Percentiles rank a stretch among this genome's conserved stretches.
phyloP scores from a whole-genome alignment of 495 filamentous ascomycete genomes.

The Filosporella fistucella region DNA sequence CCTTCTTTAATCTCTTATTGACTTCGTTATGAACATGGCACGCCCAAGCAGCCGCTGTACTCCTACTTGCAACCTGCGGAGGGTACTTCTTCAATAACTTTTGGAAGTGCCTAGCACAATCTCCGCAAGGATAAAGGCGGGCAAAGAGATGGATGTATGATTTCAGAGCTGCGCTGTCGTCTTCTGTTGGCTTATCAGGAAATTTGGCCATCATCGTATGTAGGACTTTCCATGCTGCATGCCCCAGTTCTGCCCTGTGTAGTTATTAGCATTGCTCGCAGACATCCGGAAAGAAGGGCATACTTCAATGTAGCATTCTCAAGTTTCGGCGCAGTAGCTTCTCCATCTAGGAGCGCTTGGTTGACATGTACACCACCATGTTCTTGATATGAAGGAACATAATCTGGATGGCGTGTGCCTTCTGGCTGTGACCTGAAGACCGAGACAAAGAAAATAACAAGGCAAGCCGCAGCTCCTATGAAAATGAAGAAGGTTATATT shows the following conservation, averaged over 20 bases:
- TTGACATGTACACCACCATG: slow-evolving; percentile 27
- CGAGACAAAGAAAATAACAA: slow-evolving; percentile 35
- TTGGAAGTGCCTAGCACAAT: slow-evolving; percentile 91
- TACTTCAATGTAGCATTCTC: slow-evolving; percentile 90
- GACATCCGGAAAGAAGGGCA: slow-evolving; percentile 14
- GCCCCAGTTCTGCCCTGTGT: slow-evolving; percentile 76
- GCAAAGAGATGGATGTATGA: slow-evolving; percentile 88
- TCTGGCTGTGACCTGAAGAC: slow-evolving; percentile 14
- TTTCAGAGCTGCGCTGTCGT: slow-evolving; percentile 78
- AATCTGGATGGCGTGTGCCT: slow-evolving; percentile 15
- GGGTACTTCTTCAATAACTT: slow-evolving; percentile 75
- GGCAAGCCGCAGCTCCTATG: slow-evolving; percentile 29
- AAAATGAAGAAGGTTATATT: slow-evolving; percentile 34
- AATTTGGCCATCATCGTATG: slow-evolving; percentile 95
- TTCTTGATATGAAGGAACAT: slow-evolving; percentile 22
- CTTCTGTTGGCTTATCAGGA: slow-evolving; percentile 75
- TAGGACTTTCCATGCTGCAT: slow-evolving; percentile 86
- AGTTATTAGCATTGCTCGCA: slow-evolving; percentile 15
- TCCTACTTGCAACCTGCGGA: slow-evolving; percentile 84
- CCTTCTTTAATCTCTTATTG: slow-evolving; percentile 79
- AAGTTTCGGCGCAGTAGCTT: slow-evolving; percentile 80
- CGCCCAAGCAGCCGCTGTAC: slow-evolving; percentile 83
- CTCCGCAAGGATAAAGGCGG: slow-evolving; percentile 90
- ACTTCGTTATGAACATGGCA: slow-evolving; percentile 95
- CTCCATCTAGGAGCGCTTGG: slow-evolving; percentile 58